A percentile compares a stretch with the other conserved stretches of the same genome.
Conservation (phyloP, 305 asterid species). For the Fraxinus sp. region DNA sequence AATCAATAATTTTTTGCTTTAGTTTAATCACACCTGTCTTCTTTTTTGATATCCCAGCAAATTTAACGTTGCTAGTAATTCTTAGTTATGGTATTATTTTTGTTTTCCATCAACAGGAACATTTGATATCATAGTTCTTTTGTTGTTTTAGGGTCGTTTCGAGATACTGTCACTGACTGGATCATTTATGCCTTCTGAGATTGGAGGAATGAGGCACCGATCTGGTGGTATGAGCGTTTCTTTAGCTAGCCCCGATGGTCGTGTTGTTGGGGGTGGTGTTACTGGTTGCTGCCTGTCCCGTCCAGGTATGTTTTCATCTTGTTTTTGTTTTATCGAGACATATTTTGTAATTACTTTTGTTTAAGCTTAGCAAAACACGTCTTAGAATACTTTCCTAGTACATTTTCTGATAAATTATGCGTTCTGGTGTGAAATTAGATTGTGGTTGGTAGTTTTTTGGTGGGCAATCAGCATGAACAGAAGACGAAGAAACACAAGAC, state of each 20-base stretch:
- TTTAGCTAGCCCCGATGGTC: conserved; percentile 77
- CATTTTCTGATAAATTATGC: conserved; percentile 1
- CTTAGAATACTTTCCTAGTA: neutral
- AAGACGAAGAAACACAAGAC: conserved; percentile 56
- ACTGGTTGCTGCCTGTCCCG: conserved; percentile 70
- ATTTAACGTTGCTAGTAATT: neutral
- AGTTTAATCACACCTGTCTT: neutral
- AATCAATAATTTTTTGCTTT: conserved; percentile 3
- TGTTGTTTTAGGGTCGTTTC: conserved; percentile 57
- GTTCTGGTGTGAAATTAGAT: conserved; percentile 39
- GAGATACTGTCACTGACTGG: conserved; percentile 77
- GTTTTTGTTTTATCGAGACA: neutral
- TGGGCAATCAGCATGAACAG: conserved; percentile 62
- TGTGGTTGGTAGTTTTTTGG: conserved; percentile 73
- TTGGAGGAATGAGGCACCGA: conserved; percentile 68
- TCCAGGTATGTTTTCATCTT: conserved; percentile 44
- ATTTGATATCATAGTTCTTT: neutral
- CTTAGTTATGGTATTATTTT: neutral
- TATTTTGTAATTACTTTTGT: neutral
- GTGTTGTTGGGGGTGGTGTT: conserved; percentile 83
- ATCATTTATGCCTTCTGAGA: conserved; percentile 71
- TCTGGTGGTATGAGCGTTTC: conserved; percentile 91
- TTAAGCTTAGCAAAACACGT: neutral
- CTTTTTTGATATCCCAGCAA: neutral
- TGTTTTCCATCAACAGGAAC: neutral